These are phyloP conservation scores for Trypanosoma avium DNA, from an alignment of 208 protist species.

Conservation along the genomic window DNA sequence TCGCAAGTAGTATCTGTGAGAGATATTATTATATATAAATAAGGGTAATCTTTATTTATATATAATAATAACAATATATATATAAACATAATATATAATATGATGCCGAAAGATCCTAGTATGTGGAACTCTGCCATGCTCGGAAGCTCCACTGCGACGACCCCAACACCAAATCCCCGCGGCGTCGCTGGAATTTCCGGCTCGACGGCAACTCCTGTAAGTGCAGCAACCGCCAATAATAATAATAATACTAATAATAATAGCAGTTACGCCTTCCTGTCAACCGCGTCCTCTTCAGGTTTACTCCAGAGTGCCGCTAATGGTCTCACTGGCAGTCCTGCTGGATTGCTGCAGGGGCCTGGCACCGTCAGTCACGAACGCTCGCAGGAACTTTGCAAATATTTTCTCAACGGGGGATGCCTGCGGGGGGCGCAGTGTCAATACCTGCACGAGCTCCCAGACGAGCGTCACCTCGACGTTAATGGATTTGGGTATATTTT, in stretches of 20 bases:
- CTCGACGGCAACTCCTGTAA: too few relatives aligned
- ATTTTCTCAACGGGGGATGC: constrained; percentile 88
- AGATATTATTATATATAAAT: too few relatives aligned
- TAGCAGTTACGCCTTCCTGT: constrained; percentile 31
- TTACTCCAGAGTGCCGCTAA: constrained; percentile 15
- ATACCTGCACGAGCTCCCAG: constrained; percentile 85
- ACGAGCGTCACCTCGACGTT: constrained; percentile 88
- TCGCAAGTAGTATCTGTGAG: not conserved
- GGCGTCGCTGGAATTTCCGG: constrained; percentile 1
- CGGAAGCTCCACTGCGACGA: constrained; percentile 11
- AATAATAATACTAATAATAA: too few relatives aligned
- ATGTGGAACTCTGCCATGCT: constrained; percentile 19
- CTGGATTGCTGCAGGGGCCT: constrained; percentile 33
- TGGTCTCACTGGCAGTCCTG: constrained; percentile 11
- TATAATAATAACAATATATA: not conserved
- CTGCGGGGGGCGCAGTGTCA: constrained; percentile 74
- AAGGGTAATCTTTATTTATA: not conserved
- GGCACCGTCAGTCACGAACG: constrained; percentile 54
- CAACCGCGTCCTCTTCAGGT: constrained; percentile 21
- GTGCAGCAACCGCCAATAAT: too few relatives aligned
- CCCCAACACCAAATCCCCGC: constrained; percentile 12
- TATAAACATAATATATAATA: not conserved
- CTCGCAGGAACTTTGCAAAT: constrained; percentile 86
- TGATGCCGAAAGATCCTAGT: constrained; percentile 25
- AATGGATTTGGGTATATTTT: constrained; percentile 87